Base-by-base conservation (phyloP, 139 green algal species). In the Prasinococcaceae sp. region DNA sequence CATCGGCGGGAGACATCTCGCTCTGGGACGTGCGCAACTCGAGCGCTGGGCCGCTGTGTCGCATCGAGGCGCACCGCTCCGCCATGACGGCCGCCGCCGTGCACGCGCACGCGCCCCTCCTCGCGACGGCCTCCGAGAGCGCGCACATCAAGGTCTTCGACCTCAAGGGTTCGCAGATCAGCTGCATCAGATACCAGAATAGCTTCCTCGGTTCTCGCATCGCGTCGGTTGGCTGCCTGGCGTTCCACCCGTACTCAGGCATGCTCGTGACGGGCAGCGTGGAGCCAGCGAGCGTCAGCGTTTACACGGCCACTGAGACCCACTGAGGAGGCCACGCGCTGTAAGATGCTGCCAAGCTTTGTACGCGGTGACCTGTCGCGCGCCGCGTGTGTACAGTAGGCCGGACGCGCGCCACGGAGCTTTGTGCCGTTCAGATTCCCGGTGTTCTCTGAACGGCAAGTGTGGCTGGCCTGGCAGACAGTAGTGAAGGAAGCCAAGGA, bases 171-270 rank as follows among this genome's bases (percentile, higher is more conserved):
- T 69, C 85, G 50, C 69, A 76, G 55, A 49, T 85, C 33, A 82
- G 77, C 2, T 68, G 75, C 25, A 72, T 92, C 23, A 65, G 77
- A 5, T 73, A 80, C 4, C 64, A 80, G 45, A 77, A 77, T 23
- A 71, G 65, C 26, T 74, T 80, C 24, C 52, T 81, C 5, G 50
- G 58, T 0, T 66, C 77, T 35, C 72, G 75, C 46, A 75, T 84
- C 38, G 84, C 76, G 14, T 65, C 84, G 10, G 60, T 92, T 35
- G 87, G 55, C 23, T 76, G 53, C 48, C 72, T 95, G 45, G 71
- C 68, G 6, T 95, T 88, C 53, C 81, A 94, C 63, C 77, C 84
- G 5, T 90, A 85, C 75, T n/a, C n/a, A n/a, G n/a, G n/a, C n/a
- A n/a, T n/a, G n/a, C n/a, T n/a, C n/a, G n/a, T n/a, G n/a, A n/a